Percentiles rank a stretch among this genome's conserved stretches.
Evolutionary conservation across 805 yeast species (phyloP).

Genomic region (Yamadazyma laniorum): DNA sequence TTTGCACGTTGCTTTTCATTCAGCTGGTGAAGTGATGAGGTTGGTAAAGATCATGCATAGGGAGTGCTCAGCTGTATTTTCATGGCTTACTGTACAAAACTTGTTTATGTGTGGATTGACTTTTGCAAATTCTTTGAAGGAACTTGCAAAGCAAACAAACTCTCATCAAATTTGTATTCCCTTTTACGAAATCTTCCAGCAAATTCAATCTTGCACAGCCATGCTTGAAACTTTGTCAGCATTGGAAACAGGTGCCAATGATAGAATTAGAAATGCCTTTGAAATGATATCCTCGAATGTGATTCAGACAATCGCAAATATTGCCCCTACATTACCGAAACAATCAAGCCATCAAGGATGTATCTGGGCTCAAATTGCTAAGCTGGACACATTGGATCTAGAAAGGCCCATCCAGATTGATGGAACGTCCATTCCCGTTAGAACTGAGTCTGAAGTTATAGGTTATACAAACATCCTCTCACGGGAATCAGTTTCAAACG

Average conservation of each 20-base stretch:
- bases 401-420: conserved; percentile 10
- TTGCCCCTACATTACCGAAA: conserved; percentile 9
- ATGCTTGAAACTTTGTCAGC: conserved; percentile 15
- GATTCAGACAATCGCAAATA: conserved; percentile 10
- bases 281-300: conserved; percentile 15
- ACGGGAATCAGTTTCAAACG: neutral
- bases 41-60: conserved; percentile 14
- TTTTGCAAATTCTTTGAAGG: conserved; percentile 14
- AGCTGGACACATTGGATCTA: conserved; percentile 6
- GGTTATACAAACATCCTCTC: conserved; percentile 1
- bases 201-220: conserved; percentile 14
- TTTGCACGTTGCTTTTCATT: conserved; percentile 14
- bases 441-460: conserved; percentile 1
- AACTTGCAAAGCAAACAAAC: conserved; percentile 7
- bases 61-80: conserved; percentile 14
- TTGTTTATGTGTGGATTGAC: conserved; percentile 17
- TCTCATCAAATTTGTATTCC: conserved; percentile 11
- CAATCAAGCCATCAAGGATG: conserved; percentile 6
- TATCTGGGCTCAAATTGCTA: conserved; percentile 14
- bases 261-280: conserved; percentile 14
- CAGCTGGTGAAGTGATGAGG: conserved; percentile 16
- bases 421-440: conserved; percentile 8
- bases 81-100: conserved; percentile 16
- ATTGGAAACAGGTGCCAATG: conserved; percentile 14
- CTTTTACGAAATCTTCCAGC: conserved; percentile 11